These are phyloP conservation scores for Flaveria floridana DNA, from an alignment of 140 eudicot genomes.

Conservation along the genomic window DNA sequence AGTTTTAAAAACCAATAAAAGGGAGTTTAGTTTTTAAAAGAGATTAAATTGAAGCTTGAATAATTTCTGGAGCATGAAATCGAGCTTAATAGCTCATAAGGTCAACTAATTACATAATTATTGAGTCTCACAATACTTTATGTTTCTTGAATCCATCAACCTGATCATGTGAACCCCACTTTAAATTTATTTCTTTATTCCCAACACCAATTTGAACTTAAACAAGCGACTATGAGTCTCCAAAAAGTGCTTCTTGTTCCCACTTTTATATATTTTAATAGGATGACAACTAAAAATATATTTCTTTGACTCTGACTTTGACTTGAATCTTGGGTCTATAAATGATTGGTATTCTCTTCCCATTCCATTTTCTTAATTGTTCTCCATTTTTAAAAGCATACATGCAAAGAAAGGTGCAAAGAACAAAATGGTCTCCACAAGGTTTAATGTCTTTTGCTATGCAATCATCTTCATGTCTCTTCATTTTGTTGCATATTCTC, in stretches of 20 bases:
- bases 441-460: slow-evolving; percentile 30
- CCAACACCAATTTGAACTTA: slow-evolving; percentile 1
- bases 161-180: slow-evolving; percentile 14
- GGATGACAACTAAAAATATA: slow-evolving; percentile 16
- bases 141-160: slow-evolving; percentile 1
- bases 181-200: background rate
- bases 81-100: background rate
- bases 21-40: too few relatives aligned
- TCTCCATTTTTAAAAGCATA: slow-evolving; percentile 33
- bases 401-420: slow-evolving; percentile 31
- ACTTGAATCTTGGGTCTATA: slow-evolving; percentile 41
- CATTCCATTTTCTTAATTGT: slow-evolving; percentile 30
- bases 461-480: slow-evolving; percentile 41
- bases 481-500: slow-evolving; percentile 35
- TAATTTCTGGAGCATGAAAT: background rate
- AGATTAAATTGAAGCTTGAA: background rate
- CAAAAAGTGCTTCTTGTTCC: slow-evolving; percentile 30
- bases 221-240: slow-evolving; percentile 16
- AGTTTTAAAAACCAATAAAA: too few relatives aligned
- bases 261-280: slow-evolving; percentile 23
- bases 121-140: background rate
- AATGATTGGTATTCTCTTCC: slow-evolving; percentile 28
- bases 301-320: slow-evolving; percentile 43
- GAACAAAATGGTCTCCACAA: slow-evolving; percentile 41
- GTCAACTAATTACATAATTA: slow-evolving; percentile 18